Conservation (phyloP, 257 asterid species). For the Nicotiana knightiana region DNA sequence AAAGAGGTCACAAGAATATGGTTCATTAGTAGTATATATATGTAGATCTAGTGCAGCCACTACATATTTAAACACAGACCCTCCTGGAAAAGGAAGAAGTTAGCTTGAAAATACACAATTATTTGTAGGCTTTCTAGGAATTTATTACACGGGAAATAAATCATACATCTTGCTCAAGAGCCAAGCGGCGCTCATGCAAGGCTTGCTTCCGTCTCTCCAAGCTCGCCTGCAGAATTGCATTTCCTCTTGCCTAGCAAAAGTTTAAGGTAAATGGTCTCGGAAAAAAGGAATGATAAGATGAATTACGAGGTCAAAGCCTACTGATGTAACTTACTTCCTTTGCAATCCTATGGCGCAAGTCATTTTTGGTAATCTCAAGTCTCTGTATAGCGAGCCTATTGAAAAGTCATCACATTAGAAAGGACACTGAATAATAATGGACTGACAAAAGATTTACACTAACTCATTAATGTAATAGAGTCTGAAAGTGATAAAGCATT, state of each 20-base stretch:
- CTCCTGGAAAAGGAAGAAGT: background rate
- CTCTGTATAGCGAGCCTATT: conserved; percentile 87
- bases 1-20: background rate
- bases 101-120: background rate
- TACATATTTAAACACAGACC: background rate
- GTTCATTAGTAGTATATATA: background rate
- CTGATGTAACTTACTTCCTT: conserved; percentile 60
- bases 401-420: conserved; percentile 16
- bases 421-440: background rate
- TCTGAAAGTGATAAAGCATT: background rate
- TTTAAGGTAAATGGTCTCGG: background rate
- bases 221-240: conserved; percentile 94
- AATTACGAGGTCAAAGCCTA: conserved; percentile 3
- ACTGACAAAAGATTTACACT: background rate
- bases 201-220: conserved; percentile 95
- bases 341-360: conserved; percentile 85
- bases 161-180: conserved; percentile 94
- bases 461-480: background rate
- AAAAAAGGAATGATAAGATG: background rate
- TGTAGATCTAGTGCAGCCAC: background rate
- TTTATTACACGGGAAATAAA: background rate
- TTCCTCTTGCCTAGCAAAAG: conserved; percentile 68
- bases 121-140: background rate
- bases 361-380: conserved; percentile 82
- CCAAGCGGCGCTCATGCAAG: conserved; percentile 85